Percentiles rank a stretch among this genome's conserved stretches.
phyloP scores from a whole-genome alignment of 2,329 filamentous ascomycete species.

The Alternaria tenuissima region DNA sequence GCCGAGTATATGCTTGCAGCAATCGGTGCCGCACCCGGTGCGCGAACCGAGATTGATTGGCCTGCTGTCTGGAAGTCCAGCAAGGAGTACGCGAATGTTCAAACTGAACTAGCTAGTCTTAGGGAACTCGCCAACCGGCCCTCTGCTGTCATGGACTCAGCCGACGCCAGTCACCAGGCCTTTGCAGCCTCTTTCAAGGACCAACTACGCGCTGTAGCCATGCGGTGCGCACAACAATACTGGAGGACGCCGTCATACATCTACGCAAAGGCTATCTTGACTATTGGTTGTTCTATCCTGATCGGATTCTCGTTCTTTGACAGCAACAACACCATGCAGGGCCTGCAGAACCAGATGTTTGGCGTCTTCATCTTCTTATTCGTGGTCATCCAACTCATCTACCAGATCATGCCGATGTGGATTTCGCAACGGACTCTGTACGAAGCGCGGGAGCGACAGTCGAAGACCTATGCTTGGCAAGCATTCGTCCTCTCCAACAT shows the following conservation, averaged over 20 bases:
- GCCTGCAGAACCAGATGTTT: constrained; percentile 58
- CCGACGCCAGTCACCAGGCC: constrained; percentile 57
- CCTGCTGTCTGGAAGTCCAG: constrained; percentile 52
- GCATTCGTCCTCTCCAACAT: constrained; percentile 76
- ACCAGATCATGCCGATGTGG: constrained; percentile 65
- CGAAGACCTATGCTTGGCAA: constrained; percentile 77
- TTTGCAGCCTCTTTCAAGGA: constrained; percentile 54
- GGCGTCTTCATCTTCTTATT: constrained; percentile 61
- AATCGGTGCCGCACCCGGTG: constrained; percentile 61
- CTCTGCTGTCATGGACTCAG: constrained; percentile 41
- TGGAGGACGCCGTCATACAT: constrained; percentile 58
- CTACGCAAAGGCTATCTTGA: constrained; percentile 43
- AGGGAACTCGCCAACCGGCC: constrained; percentile 46
- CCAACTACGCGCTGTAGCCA: constrained; percentile 48
- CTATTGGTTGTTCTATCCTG: constrained; percentile 40
- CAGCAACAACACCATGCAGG: constrained; percentile 48
- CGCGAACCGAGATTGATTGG: constrained; percentile 61
- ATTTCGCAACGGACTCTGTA: constrained; percentile 65
- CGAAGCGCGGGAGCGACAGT: constrained; percentile 67
- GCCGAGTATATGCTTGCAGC: constrained; percentile 64
- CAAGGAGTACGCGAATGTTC: constrained; percentile 33
- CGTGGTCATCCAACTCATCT: constrained; percentile 48
- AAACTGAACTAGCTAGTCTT: constrained; percentile 51
- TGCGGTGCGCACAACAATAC: constrained; percentile 57
- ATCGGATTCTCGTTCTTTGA: constrained; percentile 55